phyloP scores from a whole-genome alignment of 805 yeast species.

The Pichia occidentalis region DNA sequence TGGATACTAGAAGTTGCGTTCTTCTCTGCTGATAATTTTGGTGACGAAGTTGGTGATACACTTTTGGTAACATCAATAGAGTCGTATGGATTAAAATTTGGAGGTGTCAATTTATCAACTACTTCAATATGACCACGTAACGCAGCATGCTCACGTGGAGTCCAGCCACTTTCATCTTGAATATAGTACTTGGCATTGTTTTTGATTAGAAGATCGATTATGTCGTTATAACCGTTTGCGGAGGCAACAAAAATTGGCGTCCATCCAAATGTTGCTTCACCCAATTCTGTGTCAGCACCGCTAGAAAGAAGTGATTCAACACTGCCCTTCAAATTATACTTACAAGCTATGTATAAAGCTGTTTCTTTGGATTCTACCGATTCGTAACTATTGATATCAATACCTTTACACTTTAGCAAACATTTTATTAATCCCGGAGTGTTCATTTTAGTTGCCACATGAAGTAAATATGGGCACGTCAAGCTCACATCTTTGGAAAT shows the following conservation, averaged over 20 bases:
- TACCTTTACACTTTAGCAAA: conserved; percentile 48
- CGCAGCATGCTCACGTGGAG: conserved; percentile 95
- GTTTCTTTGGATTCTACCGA: conserved; percentile 66
- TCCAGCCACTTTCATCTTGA: conserved; percentile 87
- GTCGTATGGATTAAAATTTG: conserved; percentile 32
- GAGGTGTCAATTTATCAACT: conserved; percentile 55
- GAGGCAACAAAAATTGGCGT: conserved; percentile 89
- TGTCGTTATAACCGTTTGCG: conserved; percentile 64
- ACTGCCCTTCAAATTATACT: conserved; percentile 46
- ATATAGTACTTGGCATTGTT: conserved; percentile 48
- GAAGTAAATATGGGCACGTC: conserved; percentile 50
- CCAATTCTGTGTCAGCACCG: conserved; percentile 69
- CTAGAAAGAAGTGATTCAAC: conserved; percentile 48
- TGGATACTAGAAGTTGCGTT: conserved; percentile 20
- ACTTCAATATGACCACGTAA: conserved; percentile 77
- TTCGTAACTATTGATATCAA: conserved; percentile 51
- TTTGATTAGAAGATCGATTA: conserved; percentile 49
- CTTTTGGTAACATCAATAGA: conserved; percentile 14
- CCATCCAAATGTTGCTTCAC: conserved; percentile 84
- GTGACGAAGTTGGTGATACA: conserved; percentile 24
- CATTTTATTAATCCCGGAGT: conserved; percentile 49
- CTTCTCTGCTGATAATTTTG: conserved; percentile 25
- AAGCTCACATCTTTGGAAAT: conserved; percentile 33
- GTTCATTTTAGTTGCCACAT: conserved; percentile 63
- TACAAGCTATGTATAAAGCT: conserved; percentile 74